phyloP scores from a whole-genome alignment of 176 grass and related monocot genomes.

The Aegilops speltoides region DNA sequence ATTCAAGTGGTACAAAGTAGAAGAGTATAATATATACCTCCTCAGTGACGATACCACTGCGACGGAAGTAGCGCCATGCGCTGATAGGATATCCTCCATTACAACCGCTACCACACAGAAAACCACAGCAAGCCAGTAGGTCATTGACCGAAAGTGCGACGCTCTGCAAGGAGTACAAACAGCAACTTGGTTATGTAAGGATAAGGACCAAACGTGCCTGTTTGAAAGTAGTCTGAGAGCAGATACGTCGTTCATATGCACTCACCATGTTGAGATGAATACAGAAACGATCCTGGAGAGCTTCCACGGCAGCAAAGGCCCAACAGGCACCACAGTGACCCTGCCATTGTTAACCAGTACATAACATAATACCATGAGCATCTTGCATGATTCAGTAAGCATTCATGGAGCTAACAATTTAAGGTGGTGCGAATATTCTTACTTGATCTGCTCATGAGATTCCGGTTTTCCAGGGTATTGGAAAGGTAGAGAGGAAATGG shows the following conservation, averaged over 20 bases:
- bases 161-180: conserved; percentile 48
- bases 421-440: conserved; percentile 29
- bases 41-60: conserved; percentile 84
- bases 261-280: conserved; percentile 72
- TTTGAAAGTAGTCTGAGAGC: conserved; percentile 11
- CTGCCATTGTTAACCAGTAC: conserved; percentile 36
- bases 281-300: conserved; percentile 89
- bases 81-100: conserved; percentile 89
- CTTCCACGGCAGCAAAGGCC: conserved; percentile 91
- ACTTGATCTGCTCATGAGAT: conserved; percentile 73
- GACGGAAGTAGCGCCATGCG: conserved; percentile 85
- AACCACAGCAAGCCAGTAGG: conserved; percentile 86
- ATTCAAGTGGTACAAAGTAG: not conserved
- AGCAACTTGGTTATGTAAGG: not conserved
- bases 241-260: not conserved
- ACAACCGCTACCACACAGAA: conserved; percentile 94
- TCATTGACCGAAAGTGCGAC: conserved; percentile 90
- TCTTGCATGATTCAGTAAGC: not conserved
- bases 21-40: conserved; percentile 55
- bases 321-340: conserved; percentile 95
- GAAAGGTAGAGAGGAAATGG: not conserved
- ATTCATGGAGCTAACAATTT: not conserved
- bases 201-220: not conserved
- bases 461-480: conserved; percentile 11
- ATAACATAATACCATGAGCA: conserved; percentile 19